These are phyloP conservation scores for Rubroboletus satanas DNA, from an alignment of 768 basidiomycete genomes.

Conservation along the genomic window DNA sequence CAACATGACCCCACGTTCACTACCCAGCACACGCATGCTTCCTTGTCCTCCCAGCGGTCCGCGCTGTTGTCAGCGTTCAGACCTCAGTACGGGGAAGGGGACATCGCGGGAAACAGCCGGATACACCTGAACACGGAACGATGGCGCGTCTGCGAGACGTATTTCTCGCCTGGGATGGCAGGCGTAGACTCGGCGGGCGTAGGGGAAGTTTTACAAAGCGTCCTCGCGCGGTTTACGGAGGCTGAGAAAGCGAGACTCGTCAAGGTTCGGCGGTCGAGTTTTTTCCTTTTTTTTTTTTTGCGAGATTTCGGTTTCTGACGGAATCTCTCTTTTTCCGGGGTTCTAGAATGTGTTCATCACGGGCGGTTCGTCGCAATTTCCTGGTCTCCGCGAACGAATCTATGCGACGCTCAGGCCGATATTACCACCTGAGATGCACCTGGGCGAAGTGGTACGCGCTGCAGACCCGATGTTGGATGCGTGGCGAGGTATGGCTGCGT, in stretches of 20 bases:
- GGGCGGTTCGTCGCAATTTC: constrained; percentile 73
- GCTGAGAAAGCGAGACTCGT: constrained; percentile 69
- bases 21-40: constrained; percentile 73
- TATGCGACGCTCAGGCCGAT: constrained; percentile 76
- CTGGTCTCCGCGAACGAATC: constrained; percentile 64
- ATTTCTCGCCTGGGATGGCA: constrained; percentile 91
- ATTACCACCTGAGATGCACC: constrained; percentile 75
- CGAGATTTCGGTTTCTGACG: neutral
- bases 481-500: constrained; percentile 90
- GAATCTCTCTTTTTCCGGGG: neutral
- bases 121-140: constrained; percentile 89
- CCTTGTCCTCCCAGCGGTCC: constrained; percentile 70
- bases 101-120: constrained; percentile 64
- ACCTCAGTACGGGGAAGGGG: constrained; percentile 73
- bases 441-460: constrained; percentile 57
- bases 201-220: constrained; percentile 85
- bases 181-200: constrained; percentile 93
- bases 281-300: neutral
- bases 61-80: constrained; percentile 84
- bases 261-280: constrained; percentile 44
- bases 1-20: constrained; percentile 84
- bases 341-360: constrained; percentile 84
- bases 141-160: constrained; percentile 87
- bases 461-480: constrained; percentile 69
- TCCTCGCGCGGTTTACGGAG: constrained; percentile 68